Percentiles rank a stretch among this genome's conserved stretches.
Conservation (phyloP, 495 filamentous ascomycete genomes). For the Trichocladium uniseriatum region DNA sequence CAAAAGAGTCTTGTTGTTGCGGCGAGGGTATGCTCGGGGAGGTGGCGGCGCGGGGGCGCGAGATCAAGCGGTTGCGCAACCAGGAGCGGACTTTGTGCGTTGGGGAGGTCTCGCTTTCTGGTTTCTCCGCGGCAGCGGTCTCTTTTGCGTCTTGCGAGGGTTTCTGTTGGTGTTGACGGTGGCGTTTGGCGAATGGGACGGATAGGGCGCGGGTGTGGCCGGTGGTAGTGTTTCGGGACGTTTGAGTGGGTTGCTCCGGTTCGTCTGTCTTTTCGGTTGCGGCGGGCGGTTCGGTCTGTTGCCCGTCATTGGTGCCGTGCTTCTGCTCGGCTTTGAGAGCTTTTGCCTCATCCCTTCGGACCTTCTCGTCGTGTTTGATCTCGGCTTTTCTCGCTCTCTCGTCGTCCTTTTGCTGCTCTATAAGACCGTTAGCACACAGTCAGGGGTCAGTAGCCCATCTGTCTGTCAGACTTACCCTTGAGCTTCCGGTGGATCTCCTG, state of each 20-base stretch:
- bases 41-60: conserved; percentile 23
- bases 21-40: conserved; percentile 11
- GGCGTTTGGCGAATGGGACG: conserved; percentile 15
- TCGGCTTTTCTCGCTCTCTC: conserved; percentile 39
- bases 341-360: conserved; percentile 43
- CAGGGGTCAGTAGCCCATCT: neutral
- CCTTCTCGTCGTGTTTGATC: conserved; percentile 43
- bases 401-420: conserved; percentile 44
- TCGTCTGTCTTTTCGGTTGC: neutral
- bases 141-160: no score
- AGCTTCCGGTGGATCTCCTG: conserved; percentile 35
- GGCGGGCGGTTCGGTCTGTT: conserved; percentile 12
- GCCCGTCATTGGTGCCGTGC: conserved; percentile 35
- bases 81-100: conserved; percentile 46
- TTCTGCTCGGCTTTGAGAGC: conserved; percentile 42
- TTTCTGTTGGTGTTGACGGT: conserved; percentile 11
- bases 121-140: conserved; percentile 1
- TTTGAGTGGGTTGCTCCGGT: neutral
- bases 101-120: conserved; percentile 17
- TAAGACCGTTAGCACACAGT: conserved; percentile 9
- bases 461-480: conserved; percentile 27
- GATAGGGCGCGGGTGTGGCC: conserved; percentile 13
- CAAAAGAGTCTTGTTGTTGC: no score
- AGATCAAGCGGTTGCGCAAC: conserved; percentile 47
- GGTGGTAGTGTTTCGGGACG: neutral